phyloP scores from a whole-genome alignment of 768 basidiomycete genomes.

The Filobasidium wieringae region DNA sequence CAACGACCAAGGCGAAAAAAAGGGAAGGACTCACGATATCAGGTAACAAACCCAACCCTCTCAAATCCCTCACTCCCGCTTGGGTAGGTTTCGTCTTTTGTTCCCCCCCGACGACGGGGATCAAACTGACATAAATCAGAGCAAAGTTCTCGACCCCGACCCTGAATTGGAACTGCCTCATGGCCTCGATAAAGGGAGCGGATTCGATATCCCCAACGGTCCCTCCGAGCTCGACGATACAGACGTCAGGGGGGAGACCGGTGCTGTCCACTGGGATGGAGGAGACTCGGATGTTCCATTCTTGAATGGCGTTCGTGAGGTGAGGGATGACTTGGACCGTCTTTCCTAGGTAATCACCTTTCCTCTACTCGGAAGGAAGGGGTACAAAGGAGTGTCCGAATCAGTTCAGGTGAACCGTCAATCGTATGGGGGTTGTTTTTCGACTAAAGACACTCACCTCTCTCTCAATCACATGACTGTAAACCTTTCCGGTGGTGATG shows the following conservation, averaged over 20 bases:
- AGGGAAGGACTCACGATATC: slow-evolving; percentile 64
- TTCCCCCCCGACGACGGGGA: slow-evolving; percentile 97
- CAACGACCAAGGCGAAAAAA: too few relatives aligned
- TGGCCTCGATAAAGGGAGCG: slow-evolving; percentile 93
- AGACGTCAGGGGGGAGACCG: slow-evolving; percentile 84
- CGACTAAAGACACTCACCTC: slow-evolving; percentile 53
- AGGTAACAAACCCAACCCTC: slow-evolving; percentile 82
- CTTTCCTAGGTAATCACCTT: slow-evolving; percentile 72
- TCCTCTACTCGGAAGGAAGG: slow-evolving; percentile 42
- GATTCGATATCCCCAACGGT: slow-evolving; percentile 99
- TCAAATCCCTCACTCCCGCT: slow-evolving; percentile 83
- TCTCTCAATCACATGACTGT: slow-evolving; percentile 88
- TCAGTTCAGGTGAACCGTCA: background rate
- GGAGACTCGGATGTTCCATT: slow-evolving; percentile 93
- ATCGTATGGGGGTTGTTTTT: background rate
- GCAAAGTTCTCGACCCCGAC: slow-evolving; percentile 95
- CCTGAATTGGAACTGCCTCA: slow-evolving; percentile 99
- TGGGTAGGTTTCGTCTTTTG: slow-evolving; percentile 99
- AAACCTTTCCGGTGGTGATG: slow-evolving; percentile 97
- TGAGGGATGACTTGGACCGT: slow-evolving; percentile 97
- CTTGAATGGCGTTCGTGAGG: slow-evolving; percentile 90
- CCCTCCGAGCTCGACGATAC: slow-evolving; percentile 96
- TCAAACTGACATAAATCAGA: slow-evolving; percentile 87
- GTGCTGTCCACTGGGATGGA: slow-evolving; percentile 91
- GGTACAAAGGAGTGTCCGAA: background rate